Evolutionary conservation across 805 yeast species (phyloP), one percentile per base, ranked within the genome.

Genomic region (Lachancea quebecensis): DNA sequence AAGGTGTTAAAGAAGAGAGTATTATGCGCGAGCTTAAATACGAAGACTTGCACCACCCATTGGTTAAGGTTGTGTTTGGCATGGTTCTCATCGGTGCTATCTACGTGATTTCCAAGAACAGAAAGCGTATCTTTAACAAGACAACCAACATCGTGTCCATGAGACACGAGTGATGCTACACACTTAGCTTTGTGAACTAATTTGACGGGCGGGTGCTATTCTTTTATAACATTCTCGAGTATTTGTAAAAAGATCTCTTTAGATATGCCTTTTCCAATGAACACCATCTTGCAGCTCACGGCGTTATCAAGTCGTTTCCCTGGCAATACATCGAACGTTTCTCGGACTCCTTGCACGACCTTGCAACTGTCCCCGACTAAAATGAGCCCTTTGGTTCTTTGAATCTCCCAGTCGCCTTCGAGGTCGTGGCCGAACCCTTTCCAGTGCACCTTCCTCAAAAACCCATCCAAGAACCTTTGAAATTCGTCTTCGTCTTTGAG

Each of bases 261-360:
- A 12, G 64, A 59, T 30, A 86, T 62, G 39, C 75, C 72, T 61
- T 85, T 82, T 1, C 96, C 96, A 35, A 87, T 87, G 10, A 87
- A 67, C 1, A 87, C 90, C 25, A 87, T 51, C 62, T 82, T 85
- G 47, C 82, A 79, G 28, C 61, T 49, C 0, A 53, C 56, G 2
- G 69, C 59, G 0, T 67, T 73, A 4, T 72, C 44, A 5, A 48
- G 37, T 16, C 41, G 37, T 60, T 55, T 55, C 3, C 70, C 69
- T 11, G 76, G 79, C 3, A 82, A 72, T 2, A 87, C 70, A 50
- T 93, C 99, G 64, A 88, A 93, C 0, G 95, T 88, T 45, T 89
- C 93, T 48, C 98, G 72, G 0, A 93, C 99, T 10, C 95, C 98
- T 62, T 93, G 99, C 10, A 93, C 66, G 7, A 89, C 85, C 51